phyloP scores from a whole-genome alignment of 2,329 filamentous ascomycete species.

The Mycogone perniciosa region DNA sequence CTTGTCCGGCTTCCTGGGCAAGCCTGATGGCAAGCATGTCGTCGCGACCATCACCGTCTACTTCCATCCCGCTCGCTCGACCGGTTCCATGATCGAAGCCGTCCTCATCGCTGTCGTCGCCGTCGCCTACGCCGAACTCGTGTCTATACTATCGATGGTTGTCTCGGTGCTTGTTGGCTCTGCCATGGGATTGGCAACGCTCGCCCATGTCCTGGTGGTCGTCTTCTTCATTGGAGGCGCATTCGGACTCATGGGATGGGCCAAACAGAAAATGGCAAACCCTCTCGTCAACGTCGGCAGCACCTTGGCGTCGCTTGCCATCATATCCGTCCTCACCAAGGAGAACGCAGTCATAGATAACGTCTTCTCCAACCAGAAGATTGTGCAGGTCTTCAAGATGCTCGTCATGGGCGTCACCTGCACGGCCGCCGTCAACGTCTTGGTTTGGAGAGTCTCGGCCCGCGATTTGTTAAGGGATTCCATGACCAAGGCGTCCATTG shows the following conservation, averaged over 20 bases:
- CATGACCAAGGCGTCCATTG: constrained; percentile 64
- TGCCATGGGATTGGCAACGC: constrained; percentile 53
- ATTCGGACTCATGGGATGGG: constrained; percentile 76
- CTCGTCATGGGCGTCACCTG: constrained; percentile 67
- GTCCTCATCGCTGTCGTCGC: constrained; percentile 66
- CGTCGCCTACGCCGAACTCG: constrained; percentile 58
- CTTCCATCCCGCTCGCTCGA: constrained; percentile 77
- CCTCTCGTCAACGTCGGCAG: constrained; percentile 74
- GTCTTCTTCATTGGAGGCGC: constrained; percentile 75
- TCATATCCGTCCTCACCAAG: constrained; percentile 80
- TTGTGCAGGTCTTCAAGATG: constrained; percentile 59
- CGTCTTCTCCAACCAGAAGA: constrained; percentile 60
- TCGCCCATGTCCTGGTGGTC: constrained; percentile 71
- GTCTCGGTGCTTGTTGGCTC: constrained; percentile 69
- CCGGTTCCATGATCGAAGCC: constrained; percentile 80
- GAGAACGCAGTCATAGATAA: constrained; percentile 75
- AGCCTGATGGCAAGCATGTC: constrained; percentile 82
- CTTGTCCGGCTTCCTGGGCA: constrained; percentile 65
- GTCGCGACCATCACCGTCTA: constrained; percentile 87
- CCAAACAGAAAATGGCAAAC: constrained; percentile 67
- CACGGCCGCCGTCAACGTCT: constrained; percentile 62
- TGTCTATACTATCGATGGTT: constrained; percentile 76
- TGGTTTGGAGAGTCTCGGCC: constrained; percentile 70
- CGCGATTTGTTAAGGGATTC: constrained; percentile 62
- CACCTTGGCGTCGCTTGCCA: constrained; percentile 73